phyloP scores from a whole-genome alignment of 2,329 filamentous ascomycete genomes.

The Cercospora sp. region DNA sequence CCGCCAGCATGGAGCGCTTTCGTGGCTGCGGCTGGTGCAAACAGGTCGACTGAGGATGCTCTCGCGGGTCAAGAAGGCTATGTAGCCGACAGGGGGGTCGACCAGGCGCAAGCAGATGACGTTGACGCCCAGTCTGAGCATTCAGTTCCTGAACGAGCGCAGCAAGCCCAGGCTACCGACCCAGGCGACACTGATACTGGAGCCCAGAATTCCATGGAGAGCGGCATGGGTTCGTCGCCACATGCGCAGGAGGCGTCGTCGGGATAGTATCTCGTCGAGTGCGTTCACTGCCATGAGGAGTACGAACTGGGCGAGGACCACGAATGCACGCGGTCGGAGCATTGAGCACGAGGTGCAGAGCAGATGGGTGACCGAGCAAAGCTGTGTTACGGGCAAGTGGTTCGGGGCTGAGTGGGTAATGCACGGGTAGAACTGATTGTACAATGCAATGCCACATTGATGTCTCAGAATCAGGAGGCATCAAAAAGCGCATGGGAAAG shows the following conservation, averaged over 20 bases:
- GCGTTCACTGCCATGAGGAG: not conserved
- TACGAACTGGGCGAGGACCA: not conserved
- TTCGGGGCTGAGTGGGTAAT: not conserved
- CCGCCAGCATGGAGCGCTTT: no score
- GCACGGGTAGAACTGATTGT: not conserved
- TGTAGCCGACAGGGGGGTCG: no score
- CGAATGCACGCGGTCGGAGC: not conserved
- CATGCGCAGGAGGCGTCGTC: not conserved
- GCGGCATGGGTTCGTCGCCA: no score
- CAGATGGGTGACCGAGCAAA: not conserved
- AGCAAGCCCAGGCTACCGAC: no score
- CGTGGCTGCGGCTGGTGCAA: no score
- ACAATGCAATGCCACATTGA: not conserved
- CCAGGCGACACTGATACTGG: no score
- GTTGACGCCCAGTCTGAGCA: no score
- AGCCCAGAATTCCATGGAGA: no score
- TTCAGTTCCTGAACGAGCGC: no score
- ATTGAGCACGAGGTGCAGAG: not conserved
- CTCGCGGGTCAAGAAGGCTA: no score
- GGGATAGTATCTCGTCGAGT: not conserved
- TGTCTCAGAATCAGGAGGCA: not conserved
- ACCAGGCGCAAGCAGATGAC: no score
- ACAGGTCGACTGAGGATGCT: no score
- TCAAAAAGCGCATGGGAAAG: not conserved
- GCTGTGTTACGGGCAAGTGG: not conserved